Evolutionary conservation across 1,139 yeast genomes (phyloP).

Genomic region (Taphrina confusa): DNA sequence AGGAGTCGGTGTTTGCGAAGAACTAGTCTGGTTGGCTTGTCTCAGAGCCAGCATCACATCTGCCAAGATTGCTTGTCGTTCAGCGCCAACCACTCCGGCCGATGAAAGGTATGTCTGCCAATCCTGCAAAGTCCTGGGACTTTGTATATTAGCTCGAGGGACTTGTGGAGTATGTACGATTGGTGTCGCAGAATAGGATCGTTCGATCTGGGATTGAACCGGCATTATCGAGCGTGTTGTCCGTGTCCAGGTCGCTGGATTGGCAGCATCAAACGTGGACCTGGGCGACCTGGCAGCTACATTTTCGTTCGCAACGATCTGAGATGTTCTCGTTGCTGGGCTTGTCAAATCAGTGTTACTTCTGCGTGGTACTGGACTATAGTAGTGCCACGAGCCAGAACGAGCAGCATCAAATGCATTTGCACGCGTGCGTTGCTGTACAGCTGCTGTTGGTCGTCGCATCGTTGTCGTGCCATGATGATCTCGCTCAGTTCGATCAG

Average conservation of each 20-base stretch:
- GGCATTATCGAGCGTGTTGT: not conserved
- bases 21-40: not conserved
- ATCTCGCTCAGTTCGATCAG: too few relatives aligned
- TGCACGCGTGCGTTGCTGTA: conserved; percentile 14
- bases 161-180: too few relatives aligned
- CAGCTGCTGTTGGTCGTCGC: conserved; percentile 1
- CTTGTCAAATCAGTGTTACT: not conserved
- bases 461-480: not conserved
- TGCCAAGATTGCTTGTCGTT: conserved; percentile 16
- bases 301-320: not conserved
- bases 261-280: conserved; percentile 24
- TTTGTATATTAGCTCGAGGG: not conserved
- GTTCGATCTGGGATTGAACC: not conserved
- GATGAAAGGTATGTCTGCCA: conserved; percentile 14
- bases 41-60: conserved; percentile 22
- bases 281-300: not conserved
- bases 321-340: not conserved
- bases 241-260: conserved; percentile 30
- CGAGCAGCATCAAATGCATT: conserved; percentile 24
- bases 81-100: not conserved
- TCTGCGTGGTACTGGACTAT: not conserved
- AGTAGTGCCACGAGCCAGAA: conserved; percentile 23
- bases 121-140: conserved; percentile 9
- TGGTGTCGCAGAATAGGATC: too few relatives aligned
- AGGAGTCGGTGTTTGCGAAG: conserved; percentile 1